Base-by-base conservation (phyloP, 495 filamentous ascomycete species). In the Penicillium diatomitis region DNA sequence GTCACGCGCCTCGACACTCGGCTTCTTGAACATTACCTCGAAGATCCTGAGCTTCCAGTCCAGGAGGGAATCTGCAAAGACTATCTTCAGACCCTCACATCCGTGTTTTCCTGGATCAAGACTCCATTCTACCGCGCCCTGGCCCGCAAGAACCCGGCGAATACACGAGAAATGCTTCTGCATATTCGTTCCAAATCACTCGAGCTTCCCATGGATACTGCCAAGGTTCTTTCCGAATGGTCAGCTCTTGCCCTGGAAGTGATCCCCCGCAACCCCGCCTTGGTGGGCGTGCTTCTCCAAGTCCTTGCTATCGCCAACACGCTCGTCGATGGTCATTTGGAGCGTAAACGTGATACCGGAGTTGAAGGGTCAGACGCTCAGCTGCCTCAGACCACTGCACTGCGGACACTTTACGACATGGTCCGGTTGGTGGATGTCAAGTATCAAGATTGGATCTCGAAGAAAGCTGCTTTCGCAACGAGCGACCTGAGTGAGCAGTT, bases 401-500 rank as follows among this genome's bases (percentile, higher is more conserved):
- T 63, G n/a, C 53, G 58, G 20, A 10, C 47, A 6, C 48, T 65
- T 10, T 69, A 70, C 49, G 50, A 46, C 5, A 56, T 62, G 12
- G 42, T 67, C 3, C 63, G 61, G 9, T 53, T 46, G 28, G 49
- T 67, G 8, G 64, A 70, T 54, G 51, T 62, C 31, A 54, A 53
- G 27, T 71, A 69, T 32, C 65, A 73, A 41, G 47, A 46, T 20
- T 61, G 63, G 46, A 57, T 75, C 8, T 49, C 54, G 3, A 73
- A 73, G 42, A 73, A 75, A 40, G 62, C 62, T 6, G 49, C 67
- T 27, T 66, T 67, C 60, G 33, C 67, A 1, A 64, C 66, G 3
- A 64, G 61, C 20, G 72, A 75, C 10, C 42, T 60, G 27, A 72
- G 64, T 44, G 62, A 65, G 4, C 38, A 57, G 6, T 39, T 73